Base-by-base conservation (phyloP, 139 green algal genomes). In the Chlamydomonas sphaeroides region DNA sequence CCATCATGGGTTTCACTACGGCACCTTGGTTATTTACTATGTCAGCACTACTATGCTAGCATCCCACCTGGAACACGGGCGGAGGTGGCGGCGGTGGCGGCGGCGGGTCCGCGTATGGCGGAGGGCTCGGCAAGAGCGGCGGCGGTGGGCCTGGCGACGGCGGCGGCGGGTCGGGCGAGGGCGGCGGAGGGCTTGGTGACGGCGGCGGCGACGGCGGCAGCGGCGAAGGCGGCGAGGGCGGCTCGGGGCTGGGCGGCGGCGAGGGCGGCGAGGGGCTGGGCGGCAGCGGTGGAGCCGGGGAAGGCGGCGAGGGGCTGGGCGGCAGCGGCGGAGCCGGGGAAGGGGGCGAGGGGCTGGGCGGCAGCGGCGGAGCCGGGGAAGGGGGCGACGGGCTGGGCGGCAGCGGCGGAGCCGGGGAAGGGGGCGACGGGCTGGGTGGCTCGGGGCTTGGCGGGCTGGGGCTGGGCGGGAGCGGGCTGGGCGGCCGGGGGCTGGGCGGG, bases 41-140 rank as follows among this genome's bases (percentile, higher is more conserved):
- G n/a, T n/a, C n/a, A n/a, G n/a, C n/a, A n/a, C n/a, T n/a, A n/a
- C n/a, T n/a, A n/a, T n/a, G n/a, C n/a, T n/a, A n/a, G n/a, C n/a
- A n/a, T n/a, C n/a, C n/a, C n/a, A n/a, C n/a, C 71, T 79, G 71
- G 71, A 68, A 79, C 25, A 79, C 36, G 28, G 68, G 2, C 2
- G 72, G 56, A 0, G 72, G 18, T 0, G 72, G 56, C 1, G 74
- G 74, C 30, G 74, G 59, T 39, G 30, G 28, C 7, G 57, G 8
- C 26, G 57, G 28, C 3, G 57, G 30, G 57, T 17, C 26, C 26
- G 26, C 6, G 30, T 26, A 65, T n/a, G n/a, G n/a, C n/a, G n/a
- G n/a, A n/a, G n/a, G n/a, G n/a, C n/a, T n/a, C n/a, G n/a, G n/a
- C n/a, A n/a, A n/a, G n/a, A 18, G 53, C 21, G 53, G 18, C 6